Percentiles rank a stretch among this genome's conserved stretches.
Evolutionary conservation across 208 protist species (phyloP).

Genomic region (Leishmania braziliensis): DNA sequence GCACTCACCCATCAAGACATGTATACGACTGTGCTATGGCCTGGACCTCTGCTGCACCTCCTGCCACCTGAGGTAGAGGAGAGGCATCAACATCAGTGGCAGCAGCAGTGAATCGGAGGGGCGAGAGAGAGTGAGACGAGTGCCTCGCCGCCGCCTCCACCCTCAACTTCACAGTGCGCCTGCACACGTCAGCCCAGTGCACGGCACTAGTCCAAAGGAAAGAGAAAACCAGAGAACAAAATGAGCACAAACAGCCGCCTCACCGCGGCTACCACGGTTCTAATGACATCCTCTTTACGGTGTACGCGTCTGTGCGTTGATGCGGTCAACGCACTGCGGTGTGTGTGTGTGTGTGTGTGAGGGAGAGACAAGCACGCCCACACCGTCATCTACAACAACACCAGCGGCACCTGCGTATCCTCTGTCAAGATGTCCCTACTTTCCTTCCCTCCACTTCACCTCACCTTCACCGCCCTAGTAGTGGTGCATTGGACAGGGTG

Average conservation of each 20-base stretch:
- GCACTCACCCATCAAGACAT: background rate
- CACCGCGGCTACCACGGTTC: background rate
- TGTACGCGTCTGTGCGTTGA: background rate
- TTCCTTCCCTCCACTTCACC: background rate
- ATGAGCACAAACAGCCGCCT: background rate
- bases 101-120: background rate
- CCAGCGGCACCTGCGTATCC: background rate
- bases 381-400: background rate
- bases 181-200: background rate
- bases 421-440: background rate
- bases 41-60: background rate
- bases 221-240: background rate
- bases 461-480: background rate
- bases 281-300: background rate
- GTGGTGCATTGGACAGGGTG: background rate
- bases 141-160: background rate
- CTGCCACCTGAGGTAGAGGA: background rate
- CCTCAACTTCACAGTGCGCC: background rate
- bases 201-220: background rate
- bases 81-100: background rate
- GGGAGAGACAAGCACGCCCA: too few relatives aligned
- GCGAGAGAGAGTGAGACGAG: background rate
- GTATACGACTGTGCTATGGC: background rate
- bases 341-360: too few relatives aligned
- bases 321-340: background rate